These are phyloP conservation scores for Vairimorpha necatrix DNA, from an alignment of 371 early-diverging fungal species.

Conservation along the genomic window DNA sequence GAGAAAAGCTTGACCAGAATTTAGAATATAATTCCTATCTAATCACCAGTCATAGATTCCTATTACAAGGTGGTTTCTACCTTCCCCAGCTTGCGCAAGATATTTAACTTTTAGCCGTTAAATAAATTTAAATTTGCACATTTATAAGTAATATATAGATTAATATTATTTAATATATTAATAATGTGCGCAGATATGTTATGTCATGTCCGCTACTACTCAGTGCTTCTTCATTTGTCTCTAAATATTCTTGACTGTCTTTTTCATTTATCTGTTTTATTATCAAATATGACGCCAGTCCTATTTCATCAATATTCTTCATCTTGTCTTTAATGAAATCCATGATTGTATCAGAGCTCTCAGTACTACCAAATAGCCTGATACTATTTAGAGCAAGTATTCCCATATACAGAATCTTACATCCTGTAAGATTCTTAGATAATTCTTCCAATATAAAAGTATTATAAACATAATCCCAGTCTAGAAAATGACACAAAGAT, in stretches of 20 bases:
- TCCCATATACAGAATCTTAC: conserved; percentile 48
- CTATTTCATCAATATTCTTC: conserved; percentile 16
- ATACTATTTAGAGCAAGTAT: conserved; percentile 41
- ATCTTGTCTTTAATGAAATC: conserved; percentile 27
- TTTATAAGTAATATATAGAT: too few species aligned
- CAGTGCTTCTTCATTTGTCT: background rate
- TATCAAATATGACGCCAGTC: conserved; percentile 48
- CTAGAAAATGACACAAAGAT: conserved; percentile 56
- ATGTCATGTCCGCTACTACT: background rate
- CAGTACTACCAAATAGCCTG: conserved; percentile 45
- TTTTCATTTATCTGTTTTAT: conserved; percentile 51
- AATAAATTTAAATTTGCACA: too few species aligned
- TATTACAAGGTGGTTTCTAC: too few species aligned
- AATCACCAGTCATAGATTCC: too few species aligned
- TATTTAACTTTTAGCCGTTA: too few species aligned
- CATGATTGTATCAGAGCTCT: conserved; percentile 52
- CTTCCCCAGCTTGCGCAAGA: too few species aligned
- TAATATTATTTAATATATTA: conserved; percentile 26
- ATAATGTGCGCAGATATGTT: conserved; percentile 4
- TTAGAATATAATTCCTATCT: too few species aligned
- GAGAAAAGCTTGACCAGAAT: too few species aligned
- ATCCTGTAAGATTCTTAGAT: conserved; percentile 19
- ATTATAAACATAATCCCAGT: conserved; percentile 65
- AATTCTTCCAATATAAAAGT: conserved; percentile 52
- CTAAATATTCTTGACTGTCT: background rate